A percentile compares a stretch with the other conserved stretches of the same genome.
These are phyloP conservation scores for Fusarium sp. DNA, from an alignment of 2,329 filamentous ascomycete species.

Conservation along the genomic window DNA sequence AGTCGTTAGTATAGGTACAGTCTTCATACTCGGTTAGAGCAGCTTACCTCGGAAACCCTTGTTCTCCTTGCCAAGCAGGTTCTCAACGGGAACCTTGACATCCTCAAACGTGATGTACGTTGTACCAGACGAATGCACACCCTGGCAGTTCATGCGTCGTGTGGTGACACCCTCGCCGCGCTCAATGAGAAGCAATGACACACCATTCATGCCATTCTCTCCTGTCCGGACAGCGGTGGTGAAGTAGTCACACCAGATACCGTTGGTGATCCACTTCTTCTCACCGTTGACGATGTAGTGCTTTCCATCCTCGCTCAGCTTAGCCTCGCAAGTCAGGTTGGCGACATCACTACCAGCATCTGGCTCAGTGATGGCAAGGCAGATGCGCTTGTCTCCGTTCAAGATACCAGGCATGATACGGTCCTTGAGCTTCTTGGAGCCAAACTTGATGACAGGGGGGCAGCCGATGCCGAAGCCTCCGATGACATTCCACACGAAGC, in stretches of 20 bases:
- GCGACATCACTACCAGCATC: constrained; percentile 96
- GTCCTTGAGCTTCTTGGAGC: constrained; percentile 82
- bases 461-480: constrained; percentile 97
- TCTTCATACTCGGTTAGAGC: neutral
- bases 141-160: constrained; percentile 97
- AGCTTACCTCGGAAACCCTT: constrained; percentile 83
- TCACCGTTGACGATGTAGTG: constrained; percentile 99
- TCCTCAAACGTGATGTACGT: constrained; percentile 99
- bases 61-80: constrained; percentile 97
- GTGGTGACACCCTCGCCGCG: constrained; percentile 88
- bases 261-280: constrained; percentile 99
- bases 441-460: constrained; percentile 91
- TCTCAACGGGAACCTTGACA: constrained; percentile 99
- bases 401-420: constrained; percentile 89
- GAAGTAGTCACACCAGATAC: constrained; percentile 96
- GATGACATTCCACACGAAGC: constrained; percentile 95
- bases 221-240: constrained; percentile 94
- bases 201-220: constrained; percentile 87
- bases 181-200: constrained; percentile 92
- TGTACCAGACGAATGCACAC: constrained; percentile 81
- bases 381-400: constrained; percentile 94
- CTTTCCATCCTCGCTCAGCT: constrained; percentile 93
- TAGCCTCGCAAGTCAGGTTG: constrained; percentile 94
- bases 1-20: constrained; percentile 22
- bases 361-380: constrained; percentile 94